Evolutionary conservation across 2,329 filamentous ascomycete species (phyloP).

Genomic region (Alternaria dauci): DNA sequence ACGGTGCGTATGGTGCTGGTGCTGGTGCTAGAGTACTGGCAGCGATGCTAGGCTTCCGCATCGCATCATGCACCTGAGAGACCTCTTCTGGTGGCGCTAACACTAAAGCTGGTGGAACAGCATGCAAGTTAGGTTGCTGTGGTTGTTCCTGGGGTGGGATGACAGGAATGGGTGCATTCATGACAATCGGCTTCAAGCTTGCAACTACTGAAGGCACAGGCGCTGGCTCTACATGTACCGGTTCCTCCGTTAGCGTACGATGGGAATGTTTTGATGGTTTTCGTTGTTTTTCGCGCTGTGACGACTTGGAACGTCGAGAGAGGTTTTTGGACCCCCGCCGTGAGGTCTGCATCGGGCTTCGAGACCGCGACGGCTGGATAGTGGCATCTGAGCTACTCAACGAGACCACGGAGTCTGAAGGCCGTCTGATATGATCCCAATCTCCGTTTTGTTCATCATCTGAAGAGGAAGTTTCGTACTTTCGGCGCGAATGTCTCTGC

Average conservation of each 20-base stretch:
- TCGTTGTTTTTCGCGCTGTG: background rate
- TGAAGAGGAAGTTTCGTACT: conserved; percentile 7
- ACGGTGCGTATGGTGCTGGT: conserved; percentile 16
- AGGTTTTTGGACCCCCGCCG: conserved; percentile 6
- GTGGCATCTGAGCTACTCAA: conserved; percentile 22
- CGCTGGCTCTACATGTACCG: background rate
- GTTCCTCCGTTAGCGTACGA: background rate
- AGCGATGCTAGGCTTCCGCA: conserved; percentile 7
- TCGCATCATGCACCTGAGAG: conserved; percentile 1
- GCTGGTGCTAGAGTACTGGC: conserved; percentile 10
- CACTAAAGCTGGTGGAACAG: background rate
- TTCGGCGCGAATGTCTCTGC: background rate
- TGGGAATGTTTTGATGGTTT: background rate
- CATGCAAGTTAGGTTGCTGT: conserved; percentile 2
- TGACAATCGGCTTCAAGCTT: conserved; percentile 1
- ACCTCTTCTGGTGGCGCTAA: conserved; percentile 17
- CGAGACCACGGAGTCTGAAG: conserved; percentile 17
- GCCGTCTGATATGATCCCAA: conserved; percentile 11
- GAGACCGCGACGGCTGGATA: conserved; percentile 18
- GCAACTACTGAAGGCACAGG: conserved; percentile 6
- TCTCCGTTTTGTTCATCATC: conserved; percentile 20
- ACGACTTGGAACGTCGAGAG: conserved; percentile 6
- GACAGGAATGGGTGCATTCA: conserved; percentile 11
- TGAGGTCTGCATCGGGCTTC: conserved; percentile 6
- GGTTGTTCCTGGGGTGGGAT: background rate